Evolutionary conservation across 495 filamentous ascomycete species (phyloP).

Genomic region (Penicillium daleae): DNA sequence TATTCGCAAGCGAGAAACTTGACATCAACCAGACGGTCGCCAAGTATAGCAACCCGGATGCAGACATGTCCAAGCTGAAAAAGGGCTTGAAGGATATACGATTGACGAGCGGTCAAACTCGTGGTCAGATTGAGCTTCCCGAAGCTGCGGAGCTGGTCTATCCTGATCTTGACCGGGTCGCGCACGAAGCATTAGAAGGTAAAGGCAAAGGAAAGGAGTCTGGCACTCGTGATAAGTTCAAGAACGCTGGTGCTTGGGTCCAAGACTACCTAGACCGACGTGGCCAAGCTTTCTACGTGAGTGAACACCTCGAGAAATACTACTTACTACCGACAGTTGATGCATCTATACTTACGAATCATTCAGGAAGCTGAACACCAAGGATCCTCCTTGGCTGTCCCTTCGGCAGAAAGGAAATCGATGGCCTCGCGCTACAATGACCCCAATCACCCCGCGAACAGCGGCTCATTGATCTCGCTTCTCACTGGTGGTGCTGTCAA

Average conservation of each 20-base stretch:
- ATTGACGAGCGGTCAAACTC: conserved; percentile 15
- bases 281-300: conserved; percentile 13
- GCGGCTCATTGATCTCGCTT: conserved; percentile 18
- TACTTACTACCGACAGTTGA: no score
- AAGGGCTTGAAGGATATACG: conserved; percentile 12
- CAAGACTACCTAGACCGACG: conserved; percentile 19
- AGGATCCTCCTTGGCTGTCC: conserved; percentile 10
- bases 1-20: conserved; percentile 20
- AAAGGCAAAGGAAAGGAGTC: conserved; percentile 4
- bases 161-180: conserved; percentile 18
- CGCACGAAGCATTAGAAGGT: conserved; percentile 3
- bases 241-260: conserved; percentile 15
- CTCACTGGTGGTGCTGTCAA: conserved; percentile 19
- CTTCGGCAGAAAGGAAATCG: neutral
- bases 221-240: conserved; percentile 9
- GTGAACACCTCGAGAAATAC: neutral
- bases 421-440: conserved; percentile 23
- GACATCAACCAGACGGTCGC: conserved; percentile 11
- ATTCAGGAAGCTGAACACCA: conserved; percentile 15
- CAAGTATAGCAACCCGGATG: conserved; percentile 17
- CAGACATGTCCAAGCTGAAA: conserved; percentile 10
- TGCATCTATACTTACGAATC: neutral
- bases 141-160: conserved; percentile 21
- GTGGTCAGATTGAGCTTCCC: conserved; percentile 14
- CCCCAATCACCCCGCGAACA: conserved; percentile 24